phyloP scores from a whole-genome alignment of 2,329 filamentous ascomycete genomes.

The Talaromyces atroroseus region DNA sequence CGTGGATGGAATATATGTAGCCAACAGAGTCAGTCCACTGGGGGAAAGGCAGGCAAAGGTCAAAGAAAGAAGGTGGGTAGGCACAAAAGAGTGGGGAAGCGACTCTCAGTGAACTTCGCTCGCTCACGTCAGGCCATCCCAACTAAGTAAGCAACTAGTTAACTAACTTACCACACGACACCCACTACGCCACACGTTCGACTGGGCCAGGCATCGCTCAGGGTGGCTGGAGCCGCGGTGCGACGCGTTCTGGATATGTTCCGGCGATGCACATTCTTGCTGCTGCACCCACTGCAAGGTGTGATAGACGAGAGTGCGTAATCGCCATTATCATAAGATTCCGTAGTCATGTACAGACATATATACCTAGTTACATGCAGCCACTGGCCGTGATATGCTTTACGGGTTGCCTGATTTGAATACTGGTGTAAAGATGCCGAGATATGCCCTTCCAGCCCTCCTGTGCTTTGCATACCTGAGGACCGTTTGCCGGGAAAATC shows the following conservation, averaged over 20 bases:
- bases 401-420: no score
- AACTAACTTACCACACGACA: neutral
- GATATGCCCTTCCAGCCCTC: neutral
- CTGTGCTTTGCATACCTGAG: no score
- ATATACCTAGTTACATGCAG: neutral
- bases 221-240: slow-evolving; percentile 1
- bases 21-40: no score
- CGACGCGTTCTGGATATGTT: neutral
- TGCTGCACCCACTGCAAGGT: neutral
- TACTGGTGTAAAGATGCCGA: no score
- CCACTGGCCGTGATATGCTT: no score
- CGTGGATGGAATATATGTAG: no score
- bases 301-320: no score
- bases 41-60: neutral
- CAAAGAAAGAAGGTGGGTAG: neutral
- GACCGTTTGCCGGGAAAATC: no score
- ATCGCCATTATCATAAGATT: neutral
- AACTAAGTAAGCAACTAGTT: no score
- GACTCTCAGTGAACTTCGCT: neutral
- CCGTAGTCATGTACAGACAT: neutral
- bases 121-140: no score
- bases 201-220: neutral
- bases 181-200: no score
- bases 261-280: slow-evolving; percentile 1
- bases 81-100: neutral